phyloP scores from a whole-genome alignment of 2,329 filamentous ascomycete species.

The Teratosphaeria gauchensis region DNA sequence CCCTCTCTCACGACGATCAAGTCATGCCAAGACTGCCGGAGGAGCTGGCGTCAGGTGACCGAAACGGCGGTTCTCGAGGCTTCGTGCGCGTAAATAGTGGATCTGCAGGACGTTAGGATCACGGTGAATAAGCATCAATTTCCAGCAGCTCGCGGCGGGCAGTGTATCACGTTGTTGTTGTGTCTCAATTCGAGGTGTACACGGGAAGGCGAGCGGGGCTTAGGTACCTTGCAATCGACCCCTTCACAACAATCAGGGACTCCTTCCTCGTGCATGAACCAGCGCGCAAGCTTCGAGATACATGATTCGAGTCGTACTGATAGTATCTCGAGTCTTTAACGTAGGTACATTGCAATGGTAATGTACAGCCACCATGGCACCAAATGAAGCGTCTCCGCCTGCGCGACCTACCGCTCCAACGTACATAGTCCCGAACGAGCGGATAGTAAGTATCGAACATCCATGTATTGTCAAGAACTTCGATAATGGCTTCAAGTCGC shows the following conservation, averaged over 20 bases:
- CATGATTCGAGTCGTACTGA: neutral
- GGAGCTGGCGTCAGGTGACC: neutral
- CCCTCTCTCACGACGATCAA: neutral
- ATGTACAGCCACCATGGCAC: neutral
- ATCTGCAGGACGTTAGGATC: neutral
- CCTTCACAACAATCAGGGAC: neutral
- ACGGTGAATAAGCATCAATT: neutral
- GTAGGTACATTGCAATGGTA: neutral
- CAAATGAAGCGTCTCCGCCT: neutral
- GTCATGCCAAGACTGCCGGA: neutral
- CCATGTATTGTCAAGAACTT: constrained; percentile 56
- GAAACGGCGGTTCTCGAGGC: neutral
- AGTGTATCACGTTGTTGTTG: neutral
- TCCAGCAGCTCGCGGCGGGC: neutral
- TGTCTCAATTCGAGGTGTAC: neutral
- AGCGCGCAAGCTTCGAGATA: neutral
- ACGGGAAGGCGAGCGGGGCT: neutral
- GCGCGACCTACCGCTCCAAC: constrained; percentile 26
- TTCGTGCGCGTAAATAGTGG: neutral
- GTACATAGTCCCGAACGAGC: constrained; percentile 42
- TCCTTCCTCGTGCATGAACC: neutral
- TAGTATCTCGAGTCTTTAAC: neutral
- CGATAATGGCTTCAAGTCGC: constrained; percentile 53
- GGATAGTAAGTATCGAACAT: constrained; percentile 55
- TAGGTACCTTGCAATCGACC: neutral